Percentiles rank a stretch among this genome's conserved stretches.
These are phyloP conservation scores for Salvia hispanica DNA, from an alignment of 257 asterid species.

Conservation along the genomic window DNA sequence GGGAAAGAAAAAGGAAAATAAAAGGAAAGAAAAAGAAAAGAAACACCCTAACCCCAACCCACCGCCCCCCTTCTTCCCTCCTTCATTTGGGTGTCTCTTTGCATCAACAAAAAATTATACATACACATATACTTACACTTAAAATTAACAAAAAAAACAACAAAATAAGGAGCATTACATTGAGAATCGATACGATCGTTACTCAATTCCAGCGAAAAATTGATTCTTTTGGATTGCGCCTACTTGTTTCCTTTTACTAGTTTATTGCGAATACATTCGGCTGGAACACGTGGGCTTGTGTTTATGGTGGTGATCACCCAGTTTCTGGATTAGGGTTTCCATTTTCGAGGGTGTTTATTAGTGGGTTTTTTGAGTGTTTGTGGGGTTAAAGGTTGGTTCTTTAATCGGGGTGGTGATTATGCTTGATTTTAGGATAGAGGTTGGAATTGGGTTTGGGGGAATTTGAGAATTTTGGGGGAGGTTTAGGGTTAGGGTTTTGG, in stretches of 20 bases:
- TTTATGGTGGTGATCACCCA: constrained; percentile 59
- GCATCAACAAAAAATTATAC: constrained; percentile 23
- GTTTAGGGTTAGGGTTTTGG: constrained; percentile 42
- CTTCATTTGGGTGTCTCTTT: constrained; percentile 35
- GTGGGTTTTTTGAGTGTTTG: constrained; percentile 49
- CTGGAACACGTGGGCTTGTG: constrained; percentile 27
- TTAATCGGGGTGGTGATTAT: constrained; percentile 44
- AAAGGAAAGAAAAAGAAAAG: constrained; percentile 29
- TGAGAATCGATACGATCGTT: constrained; percentile 59
- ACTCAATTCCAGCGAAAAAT: constrained; percentile 27
- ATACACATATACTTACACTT: constrained; percentile 39
- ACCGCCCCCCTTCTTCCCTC: constrained; percentile 21
- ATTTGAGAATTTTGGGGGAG: constrained; percentile 42
- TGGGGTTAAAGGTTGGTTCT: constrained; percentile 43
- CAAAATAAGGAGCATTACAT: constrained; percentile 30
- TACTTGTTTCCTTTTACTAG: constrained; percentile 20
- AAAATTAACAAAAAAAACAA: constrained; percentile 26
- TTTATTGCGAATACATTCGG: constrained; percentile 8
- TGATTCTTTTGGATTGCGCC: constrained; percentile 38
- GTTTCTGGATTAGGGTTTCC: constrained; percentile 53
- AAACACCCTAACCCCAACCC: constrained; percentile 21
- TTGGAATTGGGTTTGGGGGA: constrained; percentile 52
- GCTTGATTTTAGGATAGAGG: constrained; percentile 81
- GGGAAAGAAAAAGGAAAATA: constrained; percentile 8
- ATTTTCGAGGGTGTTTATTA: constrained; percentile 37